Base-by-base conservation (phyloP, 345 rosid genomes). In the Bruguiera sexangula region DNA sequence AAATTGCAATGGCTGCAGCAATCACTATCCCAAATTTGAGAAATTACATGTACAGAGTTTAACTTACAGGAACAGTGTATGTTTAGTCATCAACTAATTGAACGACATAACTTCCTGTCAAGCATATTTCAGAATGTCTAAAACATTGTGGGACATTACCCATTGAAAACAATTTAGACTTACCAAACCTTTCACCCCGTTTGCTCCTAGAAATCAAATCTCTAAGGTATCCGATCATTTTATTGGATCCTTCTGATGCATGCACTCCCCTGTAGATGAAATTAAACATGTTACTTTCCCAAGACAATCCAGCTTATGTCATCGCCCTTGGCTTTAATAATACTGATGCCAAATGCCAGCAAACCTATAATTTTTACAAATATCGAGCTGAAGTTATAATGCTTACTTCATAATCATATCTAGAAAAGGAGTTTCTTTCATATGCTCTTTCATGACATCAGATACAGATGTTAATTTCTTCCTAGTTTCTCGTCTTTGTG, bases 351-450 rank as follows among this genome's bases (percentile, higher is more conserved):
- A 15, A 0, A 5, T 22, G 18, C 19, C 34, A 58, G 62, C 5
- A 58, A 13, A 16, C 7, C 18, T 58, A 60, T 6, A 9, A 22
- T 29, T 8, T n/a, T 0, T 19, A 6, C 36, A 57, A 21, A 11
- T 15, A 62, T 39, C 31, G 43, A 36, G 51, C 74, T 20, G 27
- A 59, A 70, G 26, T n/a, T 31, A 30, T 61, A 43, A 43, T 34
- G 15, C 88, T 84, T 84, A 86, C 97, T 85, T 92, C 96, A 71
- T 95, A 92, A 69, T 94, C 99, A 72, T 90, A 92, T 95, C 97
- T 85, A 37, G 96, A 90, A 74, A 95, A 88, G 80, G 87, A 86
- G 74, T 90, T 92, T 81, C 99, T 88, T 71, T 97, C 99, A 72
- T 87, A 92, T 31, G 93, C 70, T 86, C 92, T 79, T 86, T 86